A percentile compares a stretch with the other conserved stretches of the same genome.
Conservation (phyloP, 2,329 filamentous ascomycete genomes). For the Xylaria sp. region DNA sequence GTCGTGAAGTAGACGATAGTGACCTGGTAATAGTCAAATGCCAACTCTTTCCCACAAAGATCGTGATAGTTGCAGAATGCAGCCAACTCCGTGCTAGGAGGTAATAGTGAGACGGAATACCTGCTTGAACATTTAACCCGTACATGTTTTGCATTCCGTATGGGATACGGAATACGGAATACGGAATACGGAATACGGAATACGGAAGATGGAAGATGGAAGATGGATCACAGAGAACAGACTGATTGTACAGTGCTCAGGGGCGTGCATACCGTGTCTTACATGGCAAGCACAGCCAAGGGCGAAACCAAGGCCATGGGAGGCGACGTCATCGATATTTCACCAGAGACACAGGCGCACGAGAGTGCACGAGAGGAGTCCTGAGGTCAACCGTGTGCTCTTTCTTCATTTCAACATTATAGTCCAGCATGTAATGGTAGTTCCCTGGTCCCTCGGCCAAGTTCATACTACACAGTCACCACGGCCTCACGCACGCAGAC, state of each 20-base stretch:
- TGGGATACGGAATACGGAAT: no score
- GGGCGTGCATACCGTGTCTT: background rate
- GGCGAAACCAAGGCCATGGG: background rate
- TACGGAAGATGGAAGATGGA: background rate
- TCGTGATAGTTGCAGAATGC: no score
- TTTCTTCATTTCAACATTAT: background rate
- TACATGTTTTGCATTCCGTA: no score
- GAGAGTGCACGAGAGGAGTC: no score
- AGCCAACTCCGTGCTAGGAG: no score
- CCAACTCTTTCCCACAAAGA: background rate
- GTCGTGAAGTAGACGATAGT: conserved; percentile 14
- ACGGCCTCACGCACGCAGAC: background rate
- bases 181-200: no score
- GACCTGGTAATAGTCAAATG: conserved; percentile 15
- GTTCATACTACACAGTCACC: no score
- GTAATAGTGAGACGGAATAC: no score
- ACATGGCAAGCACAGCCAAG: background rate
- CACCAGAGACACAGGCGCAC: background rate
- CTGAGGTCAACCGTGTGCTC: no score
- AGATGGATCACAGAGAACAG: background rate
- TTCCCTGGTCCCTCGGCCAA: no score
- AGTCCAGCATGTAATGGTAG: background rate
- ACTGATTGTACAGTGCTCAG: background rate
- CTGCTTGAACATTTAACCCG: no score
- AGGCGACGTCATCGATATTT: conserved; percentile 6